Evolutionary conservation across 1,284 basidiomycete genomes (phyloP).

Genomic region (Irpex rosettiformis): DNA sequence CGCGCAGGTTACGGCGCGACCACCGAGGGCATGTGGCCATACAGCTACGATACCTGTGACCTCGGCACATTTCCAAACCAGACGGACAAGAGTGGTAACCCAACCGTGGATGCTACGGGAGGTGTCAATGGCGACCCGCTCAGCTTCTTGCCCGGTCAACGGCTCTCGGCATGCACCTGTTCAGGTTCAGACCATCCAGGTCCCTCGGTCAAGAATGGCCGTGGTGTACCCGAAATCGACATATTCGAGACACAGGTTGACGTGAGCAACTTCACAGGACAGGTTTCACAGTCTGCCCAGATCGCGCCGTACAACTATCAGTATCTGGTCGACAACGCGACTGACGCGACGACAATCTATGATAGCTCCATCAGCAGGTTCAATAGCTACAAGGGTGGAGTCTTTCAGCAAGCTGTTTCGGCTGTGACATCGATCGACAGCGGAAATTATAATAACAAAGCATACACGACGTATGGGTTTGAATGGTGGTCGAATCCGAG

Average conservation of each 20-base stretch:
- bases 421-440: constrained; percentile 56
- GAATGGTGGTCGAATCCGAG: constrained; percentile 74
- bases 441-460: constrained; percentile 49
- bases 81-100: constrained; percentile 51
- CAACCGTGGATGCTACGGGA: constrained; percentile 48
- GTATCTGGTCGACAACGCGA: constrained; percentile 58
- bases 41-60: constrained; percentile 80
- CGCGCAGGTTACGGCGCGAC: constrained; percentile 60
- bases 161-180: constrained; percentile 53
- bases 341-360: constrained; percentile 51
- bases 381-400: constrained; percentile 76
- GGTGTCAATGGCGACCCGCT: constrained; percentile 39
- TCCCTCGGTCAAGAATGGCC: constrained; percentile 45
- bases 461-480: constrained; percentile 60
- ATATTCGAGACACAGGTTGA: constrained; percentile 59
- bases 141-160: constrained; percentile 55
- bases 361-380: constrained; percentile 47
- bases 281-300: constrained; percentile 80
- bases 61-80: constrained; percentile 84
- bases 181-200: constrained; percentile 63
- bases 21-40: constrained; percentile 70
- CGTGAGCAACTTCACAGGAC: constrained; percentile 33
- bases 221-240: constrained; percentile 66
- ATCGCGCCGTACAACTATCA: constrained; percentile 75
- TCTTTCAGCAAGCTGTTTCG: constrained; percentile 78